Conservation (phyloP, 2,329 filamentous ascomycete genomes). For the Salinomyces thailandicus region DNA sequence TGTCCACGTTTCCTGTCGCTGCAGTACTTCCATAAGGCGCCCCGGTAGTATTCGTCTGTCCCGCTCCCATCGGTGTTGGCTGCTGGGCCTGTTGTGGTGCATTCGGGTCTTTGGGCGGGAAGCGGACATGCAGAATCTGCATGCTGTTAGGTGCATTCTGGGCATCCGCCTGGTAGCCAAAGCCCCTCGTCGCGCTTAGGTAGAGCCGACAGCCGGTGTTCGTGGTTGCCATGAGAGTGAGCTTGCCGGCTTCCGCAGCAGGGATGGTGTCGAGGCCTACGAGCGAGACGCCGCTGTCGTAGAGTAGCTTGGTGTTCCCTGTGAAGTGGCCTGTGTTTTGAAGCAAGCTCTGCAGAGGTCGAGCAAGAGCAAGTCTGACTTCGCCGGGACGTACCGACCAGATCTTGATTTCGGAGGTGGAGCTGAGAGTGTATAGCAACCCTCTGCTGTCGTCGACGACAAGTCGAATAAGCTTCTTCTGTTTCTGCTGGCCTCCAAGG, state of each 20-base stretch:
- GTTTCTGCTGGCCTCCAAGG: conserved; percentile 24
- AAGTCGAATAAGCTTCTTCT: conserved; percentile 64
- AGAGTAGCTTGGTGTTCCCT: conserved; percentile 58
- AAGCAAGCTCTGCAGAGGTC: conserved; percentile 43
- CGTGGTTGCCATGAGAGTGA: conserved; percentile 84
- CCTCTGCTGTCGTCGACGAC: conserved; percentile 80
- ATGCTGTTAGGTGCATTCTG: conserved; percentile 77
- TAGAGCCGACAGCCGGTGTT: conserved; percentile 85
- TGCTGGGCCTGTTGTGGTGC: conserved; percentile 11
- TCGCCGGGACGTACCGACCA: conserved; percentile 63
- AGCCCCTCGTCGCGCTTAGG: conserved; percentile 77
- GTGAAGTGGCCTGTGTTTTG: conserved; percentile 80
- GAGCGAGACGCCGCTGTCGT: conserved; percentile 48
- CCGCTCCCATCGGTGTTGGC: not conserved
- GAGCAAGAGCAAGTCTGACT: conserved; percentile 46
- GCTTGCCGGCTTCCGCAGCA: conserved; percentile 63
- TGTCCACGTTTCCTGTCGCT: conserved; percentile 20
- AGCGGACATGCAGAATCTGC: conserved; percentile 95
- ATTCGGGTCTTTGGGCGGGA: conserved; percentile 53
- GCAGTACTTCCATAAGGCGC: conserved; percentile 11
- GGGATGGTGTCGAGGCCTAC: conserved; percentile 80
- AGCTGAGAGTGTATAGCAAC: conserved; percentile 85
- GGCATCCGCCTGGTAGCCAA: conserved; percentile 47
- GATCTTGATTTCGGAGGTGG: conserved; percentile 75
- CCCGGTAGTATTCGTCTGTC: conserved; percentile 9